Evolutionary conservation across 208 protist genomes (phyloP).

Genomic region (Acanthamoeba polyphaga): DNA sequence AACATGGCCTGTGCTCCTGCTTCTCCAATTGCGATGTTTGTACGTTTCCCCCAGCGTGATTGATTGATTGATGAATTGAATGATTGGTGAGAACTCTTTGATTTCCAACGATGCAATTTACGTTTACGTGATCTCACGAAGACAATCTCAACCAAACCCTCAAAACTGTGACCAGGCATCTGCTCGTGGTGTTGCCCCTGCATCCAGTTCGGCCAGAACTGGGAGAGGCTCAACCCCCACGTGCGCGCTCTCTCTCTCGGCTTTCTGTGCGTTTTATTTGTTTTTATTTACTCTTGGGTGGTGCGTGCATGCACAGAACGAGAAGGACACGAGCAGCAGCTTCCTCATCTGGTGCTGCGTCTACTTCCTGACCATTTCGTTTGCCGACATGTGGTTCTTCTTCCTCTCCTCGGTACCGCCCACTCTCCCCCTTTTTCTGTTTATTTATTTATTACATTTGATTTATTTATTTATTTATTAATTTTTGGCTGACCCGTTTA

Average conservation of each 20-base stretch:
- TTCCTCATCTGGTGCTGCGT: background rate
- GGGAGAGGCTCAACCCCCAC: conserved; percentile 11
- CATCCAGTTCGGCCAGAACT: conserved; percentile 29
- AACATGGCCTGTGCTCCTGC: conserved; percentile 17
- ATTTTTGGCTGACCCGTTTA: background rate
- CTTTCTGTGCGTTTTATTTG: background rate
- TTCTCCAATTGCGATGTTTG: conserved; percentile 14
- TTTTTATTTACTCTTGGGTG: background rate
- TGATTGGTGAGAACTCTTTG: too few species aligned
- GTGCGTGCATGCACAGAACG: background rate
- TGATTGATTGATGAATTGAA: background rate
- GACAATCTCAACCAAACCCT: background rate
- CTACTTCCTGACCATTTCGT: background rate
- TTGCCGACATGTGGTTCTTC: background rate
- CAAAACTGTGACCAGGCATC: background rate
- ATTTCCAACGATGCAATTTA: background rate
- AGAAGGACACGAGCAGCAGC: background rate
- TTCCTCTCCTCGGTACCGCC: background rate
- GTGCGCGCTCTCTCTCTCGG: background rate
- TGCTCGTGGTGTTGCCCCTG: conserved; percentile 1
- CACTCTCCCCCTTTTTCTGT: too few species aligned
- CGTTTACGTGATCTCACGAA: background rate
- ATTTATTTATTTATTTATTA: background rate
- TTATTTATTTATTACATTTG: too few species aligned
- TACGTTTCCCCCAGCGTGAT: background rate